These are phyloP conservation scores for Leccinum truebloodii DNA, from an alignment of 768 basidiomycete species.

Conservation along the genomic window DNA sequence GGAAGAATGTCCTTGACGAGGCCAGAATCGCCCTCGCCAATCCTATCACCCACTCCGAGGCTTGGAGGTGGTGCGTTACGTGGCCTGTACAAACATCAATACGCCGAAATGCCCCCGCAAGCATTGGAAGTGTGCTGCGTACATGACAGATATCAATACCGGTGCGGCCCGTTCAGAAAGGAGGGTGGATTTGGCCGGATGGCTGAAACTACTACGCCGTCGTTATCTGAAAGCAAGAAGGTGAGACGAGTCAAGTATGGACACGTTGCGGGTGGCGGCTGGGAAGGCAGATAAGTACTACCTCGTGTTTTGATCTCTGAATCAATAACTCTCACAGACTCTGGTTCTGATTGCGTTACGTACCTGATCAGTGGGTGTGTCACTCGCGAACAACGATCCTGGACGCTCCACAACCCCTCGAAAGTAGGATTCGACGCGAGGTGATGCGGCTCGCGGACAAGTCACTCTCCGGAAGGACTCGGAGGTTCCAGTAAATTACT, in stretches of 20 bases:
- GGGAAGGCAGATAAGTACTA: slow-evolving; percentile 1
- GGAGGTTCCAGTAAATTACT: background rate
- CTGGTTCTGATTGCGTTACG: background rate
- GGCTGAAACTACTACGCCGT: slow-evolving; percentile 10
- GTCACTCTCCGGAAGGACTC: background rate
- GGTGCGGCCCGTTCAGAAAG: background rate
- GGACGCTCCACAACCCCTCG: slow-evolving; percentile 1
- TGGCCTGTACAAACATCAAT: slow-evolving; percentile 20
- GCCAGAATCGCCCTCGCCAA: slow-evolving; percentile 70
- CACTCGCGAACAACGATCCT: slow-evolving; percentile 2
- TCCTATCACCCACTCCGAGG: slow-evolving; percentile 37
- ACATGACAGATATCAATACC: slow-evolving; percentile 18
- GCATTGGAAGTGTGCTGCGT: slow-evolving; percentile 3
- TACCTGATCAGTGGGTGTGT: slow-evolving; percentile 3
- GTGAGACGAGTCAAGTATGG: slow-evolving; percentile 2
- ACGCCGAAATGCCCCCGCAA: slow-evolving; percentile 5
- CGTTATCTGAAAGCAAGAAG: background rate
- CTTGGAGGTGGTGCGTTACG: slow-evolving; percentile 22
- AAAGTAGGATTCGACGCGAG: slow-evolving; percentile 12
- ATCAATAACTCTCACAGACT: slow-evolving; percentile 6
- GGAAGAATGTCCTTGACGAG: slow-evolving; percentile 63
- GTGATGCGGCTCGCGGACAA: background rate
- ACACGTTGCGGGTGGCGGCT: slow-evolving; percentile 6
- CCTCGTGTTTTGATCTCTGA: slow-evolving; percentile 20
- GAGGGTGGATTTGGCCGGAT: slow-evolving; percentile 1